Conservation (phyloP, 2,329 filamentous ascomycete genomes). For the Decorospora gaudefroyi region DNA sequence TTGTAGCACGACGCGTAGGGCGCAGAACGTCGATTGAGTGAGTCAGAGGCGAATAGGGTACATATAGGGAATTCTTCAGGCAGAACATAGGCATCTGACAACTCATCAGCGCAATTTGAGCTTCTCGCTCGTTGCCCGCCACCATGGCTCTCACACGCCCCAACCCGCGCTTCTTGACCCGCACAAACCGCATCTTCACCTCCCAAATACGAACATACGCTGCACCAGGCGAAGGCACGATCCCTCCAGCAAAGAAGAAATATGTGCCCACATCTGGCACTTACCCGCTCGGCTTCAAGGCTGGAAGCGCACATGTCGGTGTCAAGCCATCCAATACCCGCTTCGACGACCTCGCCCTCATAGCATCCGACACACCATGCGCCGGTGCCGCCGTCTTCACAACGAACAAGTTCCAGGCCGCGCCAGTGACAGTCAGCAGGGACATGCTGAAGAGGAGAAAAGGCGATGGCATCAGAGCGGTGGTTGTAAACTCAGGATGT, state of each 20-base stretch:
- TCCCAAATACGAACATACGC: constrained; percentile 60
- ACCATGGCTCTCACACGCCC: constrained; percentile 42
- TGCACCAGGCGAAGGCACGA: constrained; percentile 60
- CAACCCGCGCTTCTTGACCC: constrained; percentile 35
- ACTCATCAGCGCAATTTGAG: constrained; percentile 4
- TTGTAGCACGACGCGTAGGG: constrained; percentile 15
- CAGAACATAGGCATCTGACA: constrained; percentile 3
- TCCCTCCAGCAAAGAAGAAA: constrained; percentile 83
- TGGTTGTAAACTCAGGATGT: constrained; percentile 93
- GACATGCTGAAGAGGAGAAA: constrained; percentile 68
- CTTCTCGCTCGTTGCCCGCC: background rate
- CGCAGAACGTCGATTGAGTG: constrained; percentile 27
- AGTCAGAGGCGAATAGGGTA: constrained; percentile 6
- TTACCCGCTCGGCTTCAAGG: constrained; percentile 88
- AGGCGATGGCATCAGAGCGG: constrained; percentile 73
- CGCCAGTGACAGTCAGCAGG: constrained; percentile 84
- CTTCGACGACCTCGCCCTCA: constrained; percentile 86
- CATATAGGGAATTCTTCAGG: background rate
- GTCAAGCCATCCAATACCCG: constrained; percentile 92
- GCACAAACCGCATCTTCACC: constrained; percentile 30
- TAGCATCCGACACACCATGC: constrained; percentile 85
- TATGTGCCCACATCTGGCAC: constrained; percentile 84
- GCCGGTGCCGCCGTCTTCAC: constrained; percentile 92
- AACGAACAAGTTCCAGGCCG: constrained; percentile 97
- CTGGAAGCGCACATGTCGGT: constrained; percentile 85